Evolutionary conservation across 2,329 filamentous ascomycete species (phyloP).

Genomic region (Sporothrix globosa): DNA sequence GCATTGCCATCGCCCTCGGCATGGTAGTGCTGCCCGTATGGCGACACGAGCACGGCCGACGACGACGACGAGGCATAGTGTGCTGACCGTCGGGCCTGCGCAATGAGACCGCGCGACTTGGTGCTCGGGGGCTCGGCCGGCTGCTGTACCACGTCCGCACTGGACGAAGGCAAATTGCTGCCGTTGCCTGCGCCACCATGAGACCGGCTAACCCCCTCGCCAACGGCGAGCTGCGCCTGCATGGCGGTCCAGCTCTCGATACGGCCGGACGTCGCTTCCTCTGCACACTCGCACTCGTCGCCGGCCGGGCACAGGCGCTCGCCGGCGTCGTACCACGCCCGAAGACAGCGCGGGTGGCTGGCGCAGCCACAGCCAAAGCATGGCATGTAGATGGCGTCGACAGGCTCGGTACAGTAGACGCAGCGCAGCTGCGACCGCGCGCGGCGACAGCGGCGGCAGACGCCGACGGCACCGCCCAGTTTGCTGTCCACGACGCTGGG

Average conservation of each 20-base stretch:
- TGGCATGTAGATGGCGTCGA: constrained; percentile 62
- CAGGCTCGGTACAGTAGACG: constrained; percentile 64
- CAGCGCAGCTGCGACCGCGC: constrained; percentile 62
- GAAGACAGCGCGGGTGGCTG: constrained; percentile 61
- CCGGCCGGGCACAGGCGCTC: constrained; percentile 64
- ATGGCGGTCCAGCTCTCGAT: constrained; percentile 65
- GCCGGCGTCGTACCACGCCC: constrained; percentile 61
- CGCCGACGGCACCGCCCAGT: constrained; percentile 49
- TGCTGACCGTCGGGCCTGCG: constrained; percentile 36
- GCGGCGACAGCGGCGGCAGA: constrained; percentile 56
- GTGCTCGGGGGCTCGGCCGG: neutral
- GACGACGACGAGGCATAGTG: constrained; percentile 35
- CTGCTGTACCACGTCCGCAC: neutral
- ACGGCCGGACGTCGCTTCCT: constrained; percentile 59
- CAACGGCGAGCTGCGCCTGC: constrained; percentile 46
- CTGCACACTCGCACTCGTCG: constrained; percentile 65
- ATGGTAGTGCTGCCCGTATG: constrained; percentile 30
- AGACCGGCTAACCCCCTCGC: neutral
- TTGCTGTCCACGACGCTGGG: constrained; percentile 36
- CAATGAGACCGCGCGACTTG: constrained; percentile 32
- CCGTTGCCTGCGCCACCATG: neutral
- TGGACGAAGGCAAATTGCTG: neutral
- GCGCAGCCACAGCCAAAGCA: constrained; percentile 67
- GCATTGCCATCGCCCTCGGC: neutral
- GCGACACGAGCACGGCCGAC: constrained; percentile 30